These are phyloP conservation scores for Tagetes erecta DNA, from an alignment of 129 eudicot species.

Conservation along the genomic window DNA sequence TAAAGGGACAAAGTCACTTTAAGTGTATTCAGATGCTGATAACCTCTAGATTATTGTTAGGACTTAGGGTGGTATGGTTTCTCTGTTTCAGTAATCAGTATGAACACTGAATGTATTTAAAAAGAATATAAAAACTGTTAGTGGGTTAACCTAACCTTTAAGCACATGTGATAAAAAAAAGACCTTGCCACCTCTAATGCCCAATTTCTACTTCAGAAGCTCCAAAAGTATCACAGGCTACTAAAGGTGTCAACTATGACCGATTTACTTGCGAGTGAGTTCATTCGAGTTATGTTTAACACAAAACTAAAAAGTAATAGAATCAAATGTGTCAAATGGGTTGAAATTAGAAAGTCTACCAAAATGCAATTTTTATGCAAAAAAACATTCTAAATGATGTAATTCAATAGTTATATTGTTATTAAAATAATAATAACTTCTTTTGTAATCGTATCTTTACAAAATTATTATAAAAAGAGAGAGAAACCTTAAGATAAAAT, in stretches of 20 bases:
- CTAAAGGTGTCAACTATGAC: not conserved
- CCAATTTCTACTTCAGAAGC: not conserved
- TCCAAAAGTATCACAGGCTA: not conserved
- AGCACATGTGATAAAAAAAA: not conserved
- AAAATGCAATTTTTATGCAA: not conserved
- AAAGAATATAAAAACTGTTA: too few relatives aligned
- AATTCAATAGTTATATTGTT: too few relatives aligned
- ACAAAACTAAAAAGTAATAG: not conserved
- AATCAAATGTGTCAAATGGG: not conserved
- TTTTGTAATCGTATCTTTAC: not conserved
- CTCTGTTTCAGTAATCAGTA: not conserved
- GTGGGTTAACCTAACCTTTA: not conserved
- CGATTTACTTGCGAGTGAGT: not conserved
- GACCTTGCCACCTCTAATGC: not conserved
- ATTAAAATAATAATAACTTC: too few relatives aligned
- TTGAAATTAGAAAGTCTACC: not conserved
- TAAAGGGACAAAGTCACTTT: not conserved
- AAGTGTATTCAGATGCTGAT: not conserved
- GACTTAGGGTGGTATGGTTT: not conserved
- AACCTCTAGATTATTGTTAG: too few relatives aligned
- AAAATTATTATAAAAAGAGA: too few relatives aligned
- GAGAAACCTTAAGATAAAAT: not conserved
- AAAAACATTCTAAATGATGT: not conserved
- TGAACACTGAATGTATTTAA: too few relatives aligned
- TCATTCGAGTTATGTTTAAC: not conserved